Base-by-base conservation (phyloP, 345 rosid genomes). In the Abelmoschus esculentus region DNA sequence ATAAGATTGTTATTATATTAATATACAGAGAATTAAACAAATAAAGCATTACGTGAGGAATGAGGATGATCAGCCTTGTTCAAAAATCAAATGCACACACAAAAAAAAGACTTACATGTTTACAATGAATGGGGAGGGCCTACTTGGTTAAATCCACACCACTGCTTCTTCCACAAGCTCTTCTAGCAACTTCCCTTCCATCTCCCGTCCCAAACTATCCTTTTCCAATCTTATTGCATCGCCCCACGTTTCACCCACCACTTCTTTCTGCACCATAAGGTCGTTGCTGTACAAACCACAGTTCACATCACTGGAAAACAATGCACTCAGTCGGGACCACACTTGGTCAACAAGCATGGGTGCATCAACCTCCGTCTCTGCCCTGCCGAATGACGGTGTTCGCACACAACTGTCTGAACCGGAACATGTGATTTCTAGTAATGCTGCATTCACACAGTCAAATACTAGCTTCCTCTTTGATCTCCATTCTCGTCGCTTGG, bases 101-200 rank as follows among this genome's bases (percentile, higher is more conserved):
- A 50, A 52, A 50, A 75, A 2, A 29, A 29, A 29, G 26, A 34
- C 50, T 76, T 49, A 22, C 26, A 22, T 22, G 26, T 22, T 0
- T 65, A 12, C 36, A 65, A 29, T 52, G 14, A 62, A 66, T 65
- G 15, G 34, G 31, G 19, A 15, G 5, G 31, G 62, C 70, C 76
- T 72, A 66, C 77, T 78, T 61, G 66, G 83, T 77, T 76, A 88
- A 69, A 65, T 85, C 90, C 14, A 76, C 12, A 76, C 76, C 61
- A 92, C 92, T 46, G 90, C 82, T 73, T 95, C 98, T 71, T 86
- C 86, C 73, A 92, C 87, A 53, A 92, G 89, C 74, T 95, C 97
- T 65, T 83, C 81, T 70, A 92, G 79, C 81, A 95, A 73, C 58
- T 75, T 80, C 78, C 77, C 67, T 75, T 85, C 93, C 63, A 92